Conservation (phyloP, 2,329 filamentous ascomycete species). For the Fusarium chuoi region DNA sequence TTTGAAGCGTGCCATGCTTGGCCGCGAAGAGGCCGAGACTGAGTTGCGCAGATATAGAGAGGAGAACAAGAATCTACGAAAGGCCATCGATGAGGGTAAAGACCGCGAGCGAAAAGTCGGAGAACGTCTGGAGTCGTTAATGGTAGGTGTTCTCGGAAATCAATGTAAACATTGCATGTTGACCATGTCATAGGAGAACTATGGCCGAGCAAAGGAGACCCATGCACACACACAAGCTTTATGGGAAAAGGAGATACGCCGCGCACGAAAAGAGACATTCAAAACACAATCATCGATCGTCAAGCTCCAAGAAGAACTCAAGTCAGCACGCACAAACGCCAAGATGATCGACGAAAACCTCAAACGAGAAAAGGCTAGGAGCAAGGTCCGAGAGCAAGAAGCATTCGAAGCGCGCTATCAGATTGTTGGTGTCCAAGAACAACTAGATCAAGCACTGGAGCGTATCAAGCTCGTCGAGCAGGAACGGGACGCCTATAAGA, state of each 20-base stretch:
- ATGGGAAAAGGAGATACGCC: conserved; percentile 79
- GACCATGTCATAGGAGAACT: conserved; percentile 68
- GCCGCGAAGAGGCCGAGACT: conserved; percentile 76
- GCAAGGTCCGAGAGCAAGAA: conserved; percentile 72
- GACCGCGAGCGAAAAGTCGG: conserved; percentile 73
- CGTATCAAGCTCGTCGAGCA: conserved; percentile 74
- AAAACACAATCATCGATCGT: conserved; percentile 76
- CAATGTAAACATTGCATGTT: conserved; percentile 9
- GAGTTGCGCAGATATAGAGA: conserved; percentile 73
- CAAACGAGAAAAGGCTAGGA: conserved; percentile 71
- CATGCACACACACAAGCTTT: conserved; percentile 72
- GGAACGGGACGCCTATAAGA: conserved; percentile 79
- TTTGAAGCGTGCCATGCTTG: conserved; percentile 72
- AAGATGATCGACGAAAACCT: conserved; percentile 68
- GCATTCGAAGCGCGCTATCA: conserved; percentile 74
- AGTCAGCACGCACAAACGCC: conserved; percentile 65
- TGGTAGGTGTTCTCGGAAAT: conserved; percentile 61
- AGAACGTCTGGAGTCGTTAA: conserved; percentile 74
- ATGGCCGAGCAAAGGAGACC: conserved; percentile 75
- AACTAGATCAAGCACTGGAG: conserved; percentile 72
- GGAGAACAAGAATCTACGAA: conserved; percentile 65
- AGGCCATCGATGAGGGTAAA: conserved; percentile 71
- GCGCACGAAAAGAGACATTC: conserved; percentile 77
- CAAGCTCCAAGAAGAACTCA: conserved; percentile 79
- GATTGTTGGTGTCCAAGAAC: conserved; percentile 72